Evolutionary conservation across 805 yeast genomes (phyloP).

Genomic region (Wickerhamomyces queroliae): DNA sequence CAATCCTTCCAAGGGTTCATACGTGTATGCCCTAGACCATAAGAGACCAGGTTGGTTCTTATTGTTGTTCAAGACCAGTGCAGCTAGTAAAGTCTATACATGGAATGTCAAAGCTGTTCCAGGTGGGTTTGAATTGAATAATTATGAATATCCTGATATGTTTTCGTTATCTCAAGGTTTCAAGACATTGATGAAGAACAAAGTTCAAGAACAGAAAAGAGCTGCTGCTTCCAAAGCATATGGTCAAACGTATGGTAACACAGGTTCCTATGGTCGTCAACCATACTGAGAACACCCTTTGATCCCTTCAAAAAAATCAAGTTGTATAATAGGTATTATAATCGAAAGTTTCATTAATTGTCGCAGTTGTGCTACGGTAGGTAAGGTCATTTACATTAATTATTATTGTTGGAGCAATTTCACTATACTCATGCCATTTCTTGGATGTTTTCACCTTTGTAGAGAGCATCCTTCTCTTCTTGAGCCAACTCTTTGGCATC

Average conservation of each 20-base stretch:
- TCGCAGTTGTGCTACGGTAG: no score
- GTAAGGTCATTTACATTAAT: background rate
- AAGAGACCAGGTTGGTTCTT: conserved; percentile 92
- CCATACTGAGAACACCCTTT: no score
- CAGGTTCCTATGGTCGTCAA: background rate
- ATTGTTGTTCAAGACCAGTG: conserved; percentile 78
- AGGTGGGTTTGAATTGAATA: conserved; percentile 75
- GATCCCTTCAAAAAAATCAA: no score
- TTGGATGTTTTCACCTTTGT: conserved; percentile 10
- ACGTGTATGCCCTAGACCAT: conserved; percentile 86
- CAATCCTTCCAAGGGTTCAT: conserved; percentile 83
- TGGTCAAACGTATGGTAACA: background rate
- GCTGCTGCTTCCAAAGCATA: conserved; percentile 1
- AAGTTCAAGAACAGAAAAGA: background rate
- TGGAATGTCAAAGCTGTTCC: conserved; percentile 93
- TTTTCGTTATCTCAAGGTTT: conserved; percentile 89
- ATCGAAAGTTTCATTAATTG: no score
- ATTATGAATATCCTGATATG: conserved; percentile 85
- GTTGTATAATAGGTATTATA: no score
- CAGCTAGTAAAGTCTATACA: conserved; percentile 59
- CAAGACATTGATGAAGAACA: conserved; percentile 50
- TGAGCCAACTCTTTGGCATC: conserved; percentile 9
- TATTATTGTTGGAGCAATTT: background rate
- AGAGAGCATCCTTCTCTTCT: conserved; percentile 6
- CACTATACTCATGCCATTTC: background rate